phyloP scores from a whole-genome alignment of 768 basidiomycete species.

The Calocera cornea region DNA sequence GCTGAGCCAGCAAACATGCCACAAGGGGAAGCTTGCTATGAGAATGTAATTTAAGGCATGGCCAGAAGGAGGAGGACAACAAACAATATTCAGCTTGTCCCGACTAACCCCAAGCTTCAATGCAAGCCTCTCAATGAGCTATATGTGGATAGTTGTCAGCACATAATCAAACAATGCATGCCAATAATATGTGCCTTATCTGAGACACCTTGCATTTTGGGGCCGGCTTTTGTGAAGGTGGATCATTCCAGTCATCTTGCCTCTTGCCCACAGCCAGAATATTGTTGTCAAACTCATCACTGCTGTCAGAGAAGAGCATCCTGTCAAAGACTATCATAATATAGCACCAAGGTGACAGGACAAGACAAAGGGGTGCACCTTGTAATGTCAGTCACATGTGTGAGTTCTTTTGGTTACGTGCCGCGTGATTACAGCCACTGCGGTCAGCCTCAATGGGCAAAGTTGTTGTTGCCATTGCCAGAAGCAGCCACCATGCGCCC shows the following conservation, averaged over 20 bases:
- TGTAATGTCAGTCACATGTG: background rate
- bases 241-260: background rate
- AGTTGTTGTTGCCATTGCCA: too few relatives aligned
- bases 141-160: background rate
- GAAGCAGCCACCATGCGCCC: background rate
- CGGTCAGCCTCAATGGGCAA: background rate
- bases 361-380: background rate
- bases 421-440: background rate
- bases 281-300: background rate
- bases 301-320: background rate
- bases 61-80: conserved; percentile 14
- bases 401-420: background rate
- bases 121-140: conserved; percentile 84
- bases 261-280: background rate
- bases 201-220: conserved; percentile 54
- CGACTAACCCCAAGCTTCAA: conserved; percentile 65
- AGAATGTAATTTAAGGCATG: conserved; percentile 3
- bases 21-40: conserved; percentile 75
- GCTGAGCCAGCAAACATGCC: conserved; percentile 67
- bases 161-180: conserved; percentile 4
- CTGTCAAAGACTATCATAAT: background rate
- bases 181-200: conserved; percentile 42
- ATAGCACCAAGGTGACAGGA: background rate
- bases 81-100: conserved; percentile 69
- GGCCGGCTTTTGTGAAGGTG: background rate